A percentile compares a stretch with the other conserved stretches of the same genome.
Evolutionary conservation across 108 stramenopile genomes (phyloP).

Genomic region (Cyclotella atomus): DNA sequence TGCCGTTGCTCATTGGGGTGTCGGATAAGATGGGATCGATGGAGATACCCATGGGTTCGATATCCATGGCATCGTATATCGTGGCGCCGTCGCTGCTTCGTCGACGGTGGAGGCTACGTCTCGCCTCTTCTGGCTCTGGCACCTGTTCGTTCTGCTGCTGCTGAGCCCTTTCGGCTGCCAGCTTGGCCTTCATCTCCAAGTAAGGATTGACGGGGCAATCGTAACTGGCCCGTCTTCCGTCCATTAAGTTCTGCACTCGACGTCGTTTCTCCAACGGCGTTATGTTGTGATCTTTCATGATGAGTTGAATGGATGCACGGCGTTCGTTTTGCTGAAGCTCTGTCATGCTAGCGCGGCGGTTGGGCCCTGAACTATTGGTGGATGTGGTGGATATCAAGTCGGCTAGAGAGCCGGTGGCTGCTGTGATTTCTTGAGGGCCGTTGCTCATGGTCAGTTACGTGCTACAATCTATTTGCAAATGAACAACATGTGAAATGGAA

Average conservation of each 20-base stretch:
- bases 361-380: not conserved
- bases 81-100: not conserved
- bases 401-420: constrained; percentile 6
- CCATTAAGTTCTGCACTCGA: constrained; percentile 84
- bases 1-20: not conserved
- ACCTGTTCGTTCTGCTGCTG: constrained; percentile 10
- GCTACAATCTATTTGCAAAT: too few relatives aligned
- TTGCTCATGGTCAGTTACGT: not conserved
- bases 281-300: constrained; percentile 61
- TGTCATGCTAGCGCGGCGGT: constrained; percentile 25
- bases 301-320: constrained; percentile 75
- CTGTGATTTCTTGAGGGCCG: not conserved
- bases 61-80: not conserved
- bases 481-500: too few relatives aligned
- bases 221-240: constrained; percentile 56
- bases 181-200: constrained; percentile 31
- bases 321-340: constrained; percentile 47
- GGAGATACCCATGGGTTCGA: constrained; percentile 15
- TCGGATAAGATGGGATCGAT: not conserved
- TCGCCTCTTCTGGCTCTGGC: not conserved
- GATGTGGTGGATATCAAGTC: constrained; percentile 3
- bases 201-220: constrained; percentile 28
- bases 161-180: constrained; percentile 3
- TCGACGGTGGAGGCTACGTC: constrained; percentile 10
- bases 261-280: constrained; percentile 65